A percentile compares a stretch with the other conserved stretches of the same genome.
These are phyloP conservation scores for Yarrowia sp. DNA, from an alignment of 805 yeast genomes.

Conservation along the genomic window DNA sequence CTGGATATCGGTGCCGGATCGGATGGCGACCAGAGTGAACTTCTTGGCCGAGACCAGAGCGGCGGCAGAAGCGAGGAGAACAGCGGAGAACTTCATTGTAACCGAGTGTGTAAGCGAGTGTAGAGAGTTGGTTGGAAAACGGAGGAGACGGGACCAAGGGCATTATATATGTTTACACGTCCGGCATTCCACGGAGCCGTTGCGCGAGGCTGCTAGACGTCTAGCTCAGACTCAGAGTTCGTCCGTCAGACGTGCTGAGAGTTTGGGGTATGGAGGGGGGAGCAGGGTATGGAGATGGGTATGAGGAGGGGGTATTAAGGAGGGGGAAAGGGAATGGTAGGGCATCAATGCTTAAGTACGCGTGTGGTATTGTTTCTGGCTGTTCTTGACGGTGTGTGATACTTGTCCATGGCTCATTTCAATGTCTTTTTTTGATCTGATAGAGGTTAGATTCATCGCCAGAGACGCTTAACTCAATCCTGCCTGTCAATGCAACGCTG, in stretches of 20 bases:
- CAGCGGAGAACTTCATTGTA: constrained; percentile 19
- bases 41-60: constrained; percentile 16
- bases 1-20: constrained; percentile 22
- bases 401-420: no score
- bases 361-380: no score
- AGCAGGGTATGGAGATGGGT: no score
- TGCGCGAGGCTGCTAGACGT: neutral
- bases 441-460: constrained; percentile 11
- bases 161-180: neutral
- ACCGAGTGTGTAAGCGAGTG: neutral
- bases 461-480: neutral
- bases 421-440: no score
- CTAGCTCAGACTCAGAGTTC: neutral
- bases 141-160: neutral
- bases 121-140: neutral
- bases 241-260: no score
- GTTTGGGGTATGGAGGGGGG: no score
- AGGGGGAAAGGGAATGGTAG: no score
- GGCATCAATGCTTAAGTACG: no score
- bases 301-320: no score
- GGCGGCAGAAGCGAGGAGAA: constrained; percentile 13
- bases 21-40: constrained; percentile 23
- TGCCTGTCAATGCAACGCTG: neutral
- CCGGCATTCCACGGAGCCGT: no score
- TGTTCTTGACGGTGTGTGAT: no score